Evolutionary conservation across 148 eudicot genomes (phyloP), one percentile per base, ranked within the genome.

Genomic region (Spergularia bocconei): DNA sequence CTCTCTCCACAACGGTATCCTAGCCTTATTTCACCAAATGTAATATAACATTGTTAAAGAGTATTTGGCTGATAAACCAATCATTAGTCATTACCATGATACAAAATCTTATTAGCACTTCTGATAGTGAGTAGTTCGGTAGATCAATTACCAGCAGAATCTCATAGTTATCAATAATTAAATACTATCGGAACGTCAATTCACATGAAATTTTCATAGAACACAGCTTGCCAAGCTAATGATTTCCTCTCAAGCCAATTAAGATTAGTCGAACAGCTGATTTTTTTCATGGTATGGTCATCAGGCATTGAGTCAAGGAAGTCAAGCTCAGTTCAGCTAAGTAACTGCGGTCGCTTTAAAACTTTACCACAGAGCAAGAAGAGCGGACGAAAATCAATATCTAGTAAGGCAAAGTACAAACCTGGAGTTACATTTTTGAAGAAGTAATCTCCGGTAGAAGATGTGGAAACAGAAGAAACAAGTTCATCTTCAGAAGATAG

Each of bases 371-470:
- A 59, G 44, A 63, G 29, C 14, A 47, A 41, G n/a, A 47, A 48
- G 6, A 7, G 36, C 16, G 12, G 23, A 55, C 16, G 44, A 41
- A 69, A 63, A 51, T 48, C 48, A 23, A 67, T 15, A 33, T 65
- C 20, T 13, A 48, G 23, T 19, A 13, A 67, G 47, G 36, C 39
- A 16, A 41, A 8, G 55, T 16, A 50, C 83, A 84, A 61, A 95
- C 99, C 99, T 81, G 99, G 99, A 68, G 79, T 81, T 66, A 92
- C 74, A 81, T 92, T 89, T 75, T 67, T 80, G 85, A 96, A 96
- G 33, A 85, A 75, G 81, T 91, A 96, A 62, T 86, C 84, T 82
- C 99, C 98, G 11, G 82, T 71, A 7, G 87, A 52, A 75, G 98
- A 84, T 81, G 99, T 90, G 57, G 76, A 76, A 81, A 81, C 90